These are phyloP conservation scores for Grigorovia humatica DNA, from an alignment of 805 yeast genomes.

Conservation along the genomic window DNA sequence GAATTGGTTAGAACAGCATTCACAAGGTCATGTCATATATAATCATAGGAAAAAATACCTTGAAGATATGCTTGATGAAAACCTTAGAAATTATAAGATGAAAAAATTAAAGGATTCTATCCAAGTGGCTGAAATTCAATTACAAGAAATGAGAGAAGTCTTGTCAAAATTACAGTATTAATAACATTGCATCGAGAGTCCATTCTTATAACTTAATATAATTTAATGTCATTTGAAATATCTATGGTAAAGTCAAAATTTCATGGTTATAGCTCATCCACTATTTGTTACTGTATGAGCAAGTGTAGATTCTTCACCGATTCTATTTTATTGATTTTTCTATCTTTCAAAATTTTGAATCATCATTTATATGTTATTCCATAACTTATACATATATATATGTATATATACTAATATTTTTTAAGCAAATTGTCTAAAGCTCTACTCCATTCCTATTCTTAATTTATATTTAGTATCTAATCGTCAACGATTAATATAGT, in stretches of 20 bases:
- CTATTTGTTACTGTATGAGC: background rate
- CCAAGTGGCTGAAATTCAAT: slow-evolving; percentile 22
- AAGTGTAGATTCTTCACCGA: too few relatives aligned
- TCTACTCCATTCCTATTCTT: too few relatives aligned
- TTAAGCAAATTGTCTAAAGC: too few relatives aligned
- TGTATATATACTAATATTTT: too few relatives aligned
- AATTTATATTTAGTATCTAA: background rate
- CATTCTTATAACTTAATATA: too few relatives aligned
- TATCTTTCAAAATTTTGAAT: too few relatives aligned
- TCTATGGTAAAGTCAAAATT: too few relatives aligned
- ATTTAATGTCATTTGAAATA: too few relatives aligned
- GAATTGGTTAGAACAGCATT: slow-evolving; percentile 52
- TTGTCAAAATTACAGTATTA: slow-evolving; percentile 5
- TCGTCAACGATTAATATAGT: background rate
- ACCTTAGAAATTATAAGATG: background rate
- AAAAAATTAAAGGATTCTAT: slow-evolving; percentile 20
- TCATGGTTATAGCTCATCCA: background rate
- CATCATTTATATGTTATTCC: background rate
- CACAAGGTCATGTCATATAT: background rate
- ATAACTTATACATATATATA: too few relatives aligned
- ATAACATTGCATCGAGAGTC: too few relatives aligned
- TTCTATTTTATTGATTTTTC: too few relatives aligned
- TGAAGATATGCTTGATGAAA: background rate
- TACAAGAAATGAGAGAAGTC: slow-evolving; percentile 18
- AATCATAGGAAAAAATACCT: background rate